A percentile compares a stretch with the other conserved stretches of the same genome.
Conservation (phyloP, 208 protist genomes). For the Novymonas esmeraldas region DNA sequence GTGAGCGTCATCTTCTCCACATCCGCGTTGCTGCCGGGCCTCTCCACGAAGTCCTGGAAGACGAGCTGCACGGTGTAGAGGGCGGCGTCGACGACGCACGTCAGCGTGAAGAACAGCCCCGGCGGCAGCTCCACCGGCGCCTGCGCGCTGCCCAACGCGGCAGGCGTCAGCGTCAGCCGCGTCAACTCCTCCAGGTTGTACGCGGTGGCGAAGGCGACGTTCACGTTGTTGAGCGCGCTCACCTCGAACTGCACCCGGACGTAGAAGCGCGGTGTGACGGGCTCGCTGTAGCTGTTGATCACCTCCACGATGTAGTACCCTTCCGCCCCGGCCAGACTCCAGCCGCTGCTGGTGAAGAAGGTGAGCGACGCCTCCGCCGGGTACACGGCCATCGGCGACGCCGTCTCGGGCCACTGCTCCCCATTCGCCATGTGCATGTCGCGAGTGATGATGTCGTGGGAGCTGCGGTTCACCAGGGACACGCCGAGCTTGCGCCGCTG, state of each 20-base stretch:
- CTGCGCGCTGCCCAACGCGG: slow-evolving; percentile 13
- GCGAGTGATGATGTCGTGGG: slow-evolving; percentile 34
- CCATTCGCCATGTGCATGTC: slow-evolving; percentile 56
- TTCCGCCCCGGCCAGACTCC: slow-evolving; percentile 75
- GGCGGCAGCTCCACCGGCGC: slow-evolving; percentile 37
- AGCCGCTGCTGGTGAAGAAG: slow-evolving; percentile 64
- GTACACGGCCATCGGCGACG: slow-evolving; percentile 45
- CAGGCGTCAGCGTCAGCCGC: slow-evolving; percentile 39
- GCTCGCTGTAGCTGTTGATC: slow-evolving; percentile 40
- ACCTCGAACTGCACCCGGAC: slow-evolving; percentile 74
- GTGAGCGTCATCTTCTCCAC: slow-evolving; percentile 47
- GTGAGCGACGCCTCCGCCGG: slow-evolving; percentile 62
- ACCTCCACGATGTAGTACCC: slow-evolving; percentile 72
- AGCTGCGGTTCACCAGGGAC: slow-evolving; percentile 54
- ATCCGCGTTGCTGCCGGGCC: slow-evolving; percentile 5
- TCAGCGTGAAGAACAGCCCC: slow-evolving; percentile 48
- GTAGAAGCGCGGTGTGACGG: slow-evolving; percentile 44
- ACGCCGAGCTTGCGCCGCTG: slow-evolving; percentile 59
- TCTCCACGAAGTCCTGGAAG: slow-evolving; percentile 57
- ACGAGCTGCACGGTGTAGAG: slow-evolving; percentile 46
- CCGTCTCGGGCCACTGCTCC: slow-evolving; percentile 46
- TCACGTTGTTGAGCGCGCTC: slow-evolving; percentile 65
- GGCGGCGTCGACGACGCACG: slow-evolving; percentile 31
- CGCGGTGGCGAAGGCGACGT: slow-evolving; percentile 40
- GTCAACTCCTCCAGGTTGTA: slow-evolving; percentile 43